phyloP scores from a whole-genome alignment of 2,329 filamentous ascomycete genomes.

The Pseudocercospora fijiensis region DNA sequence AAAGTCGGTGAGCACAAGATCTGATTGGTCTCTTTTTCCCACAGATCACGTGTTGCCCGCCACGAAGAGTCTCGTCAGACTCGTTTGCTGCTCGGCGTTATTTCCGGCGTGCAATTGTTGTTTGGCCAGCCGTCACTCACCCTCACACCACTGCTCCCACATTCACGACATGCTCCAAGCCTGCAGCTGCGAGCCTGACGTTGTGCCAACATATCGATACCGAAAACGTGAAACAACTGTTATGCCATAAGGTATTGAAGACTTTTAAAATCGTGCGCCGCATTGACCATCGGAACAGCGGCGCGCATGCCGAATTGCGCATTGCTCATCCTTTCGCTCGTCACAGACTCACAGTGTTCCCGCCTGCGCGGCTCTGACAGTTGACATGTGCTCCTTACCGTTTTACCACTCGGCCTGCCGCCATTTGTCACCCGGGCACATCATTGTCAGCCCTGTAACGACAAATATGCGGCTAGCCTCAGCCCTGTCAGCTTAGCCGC shows the following conservation, averaged over 20 bases:
- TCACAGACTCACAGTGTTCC: not conserved
- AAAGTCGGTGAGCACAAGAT: conserved; percentile 5
- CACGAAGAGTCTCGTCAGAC: too few species aligned
- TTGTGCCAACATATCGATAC: not conserved
- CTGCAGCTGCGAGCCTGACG: too few species aligned
- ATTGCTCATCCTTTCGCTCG: too few species aligned
- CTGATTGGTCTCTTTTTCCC: not conserved
- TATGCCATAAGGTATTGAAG: too few species aligned
- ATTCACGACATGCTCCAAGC: not conserved
- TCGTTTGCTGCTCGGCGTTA: not conserved
- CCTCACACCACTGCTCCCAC: not conserved
- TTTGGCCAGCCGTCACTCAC: not conserved
- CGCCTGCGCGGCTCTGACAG: not conserved
- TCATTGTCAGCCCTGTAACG: conserved; percentile 14
- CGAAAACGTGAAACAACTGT: not conserved
- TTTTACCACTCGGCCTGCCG: not conserved
- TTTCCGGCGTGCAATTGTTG: not conserved
- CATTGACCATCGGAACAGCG: too few species aligned
- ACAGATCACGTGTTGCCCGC: not conserved
- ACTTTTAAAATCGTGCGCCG: not conserved
- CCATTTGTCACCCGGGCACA: conserved; percentile 11
- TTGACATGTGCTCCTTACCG: not conserved
- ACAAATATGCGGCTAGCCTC: conserved; percentile 10
- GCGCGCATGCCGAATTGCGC: too few species aligned
- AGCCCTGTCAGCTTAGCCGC: not conserved